phyloP scores from a whole-genome alignment of 1,284 basidiomycete genomes.

The Cystobasidiaceae sp. region DNA sequence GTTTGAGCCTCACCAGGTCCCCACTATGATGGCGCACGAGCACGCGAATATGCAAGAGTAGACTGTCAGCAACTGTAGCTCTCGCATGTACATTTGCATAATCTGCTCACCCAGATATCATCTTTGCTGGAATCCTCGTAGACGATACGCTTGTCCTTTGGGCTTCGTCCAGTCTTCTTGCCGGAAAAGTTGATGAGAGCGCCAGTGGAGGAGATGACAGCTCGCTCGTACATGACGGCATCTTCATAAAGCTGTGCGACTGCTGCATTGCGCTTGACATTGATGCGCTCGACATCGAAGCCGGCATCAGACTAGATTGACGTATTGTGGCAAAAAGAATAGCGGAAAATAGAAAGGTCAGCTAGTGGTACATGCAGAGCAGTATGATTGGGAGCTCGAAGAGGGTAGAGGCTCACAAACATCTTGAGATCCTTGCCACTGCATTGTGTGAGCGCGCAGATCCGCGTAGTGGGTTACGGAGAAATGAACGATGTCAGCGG shows the following conservation, averaged over 20 bases:
- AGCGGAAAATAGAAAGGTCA: background rate
- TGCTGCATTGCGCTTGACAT: constrained; percentile 73
- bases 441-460: constrained; percentile 45
- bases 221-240: constrained; percentile 94
- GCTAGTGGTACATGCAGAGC: no score
- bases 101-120: constrained; percentile 69
- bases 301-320: constrained; percentile 74
- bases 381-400: no score
- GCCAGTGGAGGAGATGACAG: constrained; percentile 91
- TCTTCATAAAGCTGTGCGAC: constrained; percentile 96
- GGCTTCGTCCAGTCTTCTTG: constrained; percentile 96
- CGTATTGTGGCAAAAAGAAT: background rate
- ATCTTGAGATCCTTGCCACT: constrained; percentile 90
- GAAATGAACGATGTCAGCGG: background rate
- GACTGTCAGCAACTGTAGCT: no score
- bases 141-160: constrained; percentile 99
- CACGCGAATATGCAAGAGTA: no score
- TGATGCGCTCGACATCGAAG: constrained; percentile 76
- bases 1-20: no score
- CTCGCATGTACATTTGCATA: background rate
- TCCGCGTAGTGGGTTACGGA: background rate
- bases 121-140: constrained; percentile 96
- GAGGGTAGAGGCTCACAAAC: constrained; percentile 54
- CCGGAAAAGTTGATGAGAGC: constrained; percentile 99
- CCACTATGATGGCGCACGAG: background rate